Evolutionary conservation across 2,329 filamentous ascomycete species (phyloP).

Genomic region (Rhynchosporium secalis): DNA sequence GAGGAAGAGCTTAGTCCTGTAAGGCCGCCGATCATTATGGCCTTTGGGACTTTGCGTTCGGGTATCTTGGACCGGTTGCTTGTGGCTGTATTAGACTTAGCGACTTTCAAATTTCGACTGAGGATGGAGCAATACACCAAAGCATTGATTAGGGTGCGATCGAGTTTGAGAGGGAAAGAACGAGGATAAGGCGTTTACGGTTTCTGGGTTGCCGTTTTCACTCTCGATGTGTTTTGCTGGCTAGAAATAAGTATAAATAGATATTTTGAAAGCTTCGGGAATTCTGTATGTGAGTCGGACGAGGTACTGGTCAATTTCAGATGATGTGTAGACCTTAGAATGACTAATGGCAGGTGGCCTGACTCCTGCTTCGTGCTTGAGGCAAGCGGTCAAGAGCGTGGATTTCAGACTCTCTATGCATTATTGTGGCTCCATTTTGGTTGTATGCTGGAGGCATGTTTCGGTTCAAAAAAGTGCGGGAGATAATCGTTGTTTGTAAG

Average conservation of each 20-base stretch:
- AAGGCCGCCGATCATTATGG: slow-evolving; percentile 65
- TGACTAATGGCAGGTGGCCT: not conserved
- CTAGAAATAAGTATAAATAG: not conserved
- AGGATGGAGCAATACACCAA: slow-evolving; percentile 12
- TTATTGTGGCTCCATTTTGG: no score
- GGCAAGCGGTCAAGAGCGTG: no score
- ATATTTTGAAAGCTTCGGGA: not conserved
- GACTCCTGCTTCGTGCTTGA: not conserved
- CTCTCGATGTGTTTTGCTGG: not conserved
- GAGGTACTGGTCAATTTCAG: not conserved
- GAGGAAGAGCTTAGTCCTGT: slow-evolving; percentile 62
- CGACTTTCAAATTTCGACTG: not conserved
- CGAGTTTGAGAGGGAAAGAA: slow-evolving; percentile 19
- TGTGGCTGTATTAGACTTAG: not conserved
- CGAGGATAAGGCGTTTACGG: slow-evolving; percentile 13
- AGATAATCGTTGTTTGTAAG: no score
- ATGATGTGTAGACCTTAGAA: not conserved
- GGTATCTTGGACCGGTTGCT: not conserved
- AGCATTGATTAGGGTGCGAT: slow-evolving; percentile 25
- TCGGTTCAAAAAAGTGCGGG: no score
- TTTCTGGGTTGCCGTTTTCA: not conserved
- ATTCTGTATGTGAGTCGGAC: not conserved
- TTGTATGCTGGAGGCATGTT: no score
- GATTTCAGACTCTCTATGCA: no score
- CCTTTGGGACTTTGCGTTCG: slow-evolving; percentile 31